These are phyloP conservation scores for Vanderwaltozyma tropicalis DNA, from an alignment of 805 yeast genomes.

Conservation along the genomic window DNA sequence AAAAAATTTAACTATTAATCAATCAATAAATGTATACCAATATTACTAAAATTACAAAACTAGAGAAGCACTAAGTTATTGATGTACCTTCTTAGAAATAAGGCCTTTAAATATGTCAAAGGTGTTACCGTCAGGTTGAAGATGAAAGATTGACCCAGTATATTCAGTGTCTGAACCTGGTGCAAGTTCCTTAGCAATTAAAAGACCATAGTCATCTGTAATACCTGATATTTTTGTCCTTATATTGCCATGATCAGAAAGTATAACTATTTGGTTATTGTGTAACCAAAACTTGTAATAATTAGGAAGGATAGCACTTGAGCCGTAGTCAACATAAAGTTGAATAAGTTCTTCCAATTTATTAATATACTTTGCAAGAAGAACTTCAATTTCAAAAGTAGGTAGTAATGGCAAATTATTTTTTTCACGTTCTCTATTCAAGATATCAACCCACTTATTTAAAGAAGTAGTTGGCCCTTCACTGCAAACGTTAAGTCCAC, in stretches of 20 bases:
- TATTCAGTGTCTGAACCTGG: conserved; percentile 29
- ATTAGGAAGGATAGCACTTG: conserved; percentile 50
- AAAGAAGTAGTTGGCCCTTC: conserved; percentile 89
- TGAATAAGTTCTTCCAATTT: conserved; percentile 53
- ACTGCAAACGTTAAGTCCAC: conserved; percentile 76
- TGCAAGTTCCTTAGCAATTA: conserved; percentile 62
- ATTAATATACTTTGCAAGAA: conserved; percentile 51
- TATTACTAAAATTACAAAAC: too few relatives aligned
- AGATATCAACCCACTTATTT: conserved; percentile 51
- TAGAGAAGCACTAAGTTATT: too few relatives aligned
- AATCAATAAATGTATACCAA: too few relatives aligned
- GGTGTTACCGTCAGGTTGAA: conserved; percentile 96
- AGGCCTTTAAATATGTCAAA: conserved; percentile 91
- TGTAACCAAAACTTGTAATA: conserved; percentile 89
- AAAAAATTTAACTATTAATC: too few relatives aligned
- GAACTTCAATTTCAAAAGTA: conserved; percentile 33
- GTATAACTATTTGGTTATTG: conserved; percentile 55
- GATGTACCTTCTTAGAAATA: conserved; percentile 55
- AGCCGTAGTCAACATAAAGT: conserved; percentile 54
- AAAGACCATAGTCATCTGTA: conserved; percentile 72
- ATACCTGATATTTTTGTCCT: conserved; percentile 71
- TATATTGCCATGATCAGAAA: conserved; percentile 42
- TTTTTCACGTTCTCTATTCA: conserved; percentile 42
- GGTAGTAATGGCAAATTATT: conserved; percentile 37
- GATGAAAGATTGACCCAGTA: conserved; percentile 49